Evolutionary conservation across 2,329 filamentous ascomycete genomes (phyloP), one percentile per base, ranked within the genome.

Genomic region (Curvularia spicifera): DNA sequence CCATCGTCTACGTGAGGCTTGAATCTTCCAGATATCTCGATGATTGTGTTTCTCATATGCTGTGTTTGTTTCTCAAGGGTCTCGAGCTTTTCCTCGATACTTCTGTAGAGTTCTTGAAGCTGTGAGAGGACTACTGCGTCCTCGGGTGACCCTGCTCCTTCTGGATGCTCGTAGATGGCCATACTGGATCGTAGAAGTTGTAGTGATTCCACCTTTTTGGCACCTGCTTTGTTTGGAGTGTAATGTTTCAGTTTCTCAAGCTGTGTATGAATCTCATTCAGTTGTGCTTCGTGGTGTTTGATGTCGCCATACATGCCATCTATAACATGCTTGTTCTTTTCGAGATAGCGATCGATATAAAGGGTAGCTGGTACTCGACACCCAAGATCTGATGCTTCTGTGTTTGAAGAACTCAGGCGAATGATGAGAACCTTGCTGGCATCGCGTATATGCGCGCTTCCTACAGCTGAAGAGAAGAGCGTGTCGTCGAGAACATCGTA

Each of bases 311-410:
- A 81, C 56, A 87, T 80, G 8, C 79, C 76, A 43, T 78, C 78
- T 15, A 83, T 79, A 9, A 79, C 67, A 1, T 78, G 77, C 54
- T 80, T 78, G 57, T 83, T 84, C 60, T 79, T 76, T 48, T 83
- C 78, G 45, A 87, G 76, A 69, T 89, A 89, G 45, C 86, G 81
- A 72, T 89, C 87, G 4, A 84, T 80, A 62, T 85, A 87, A 66
- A 86, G 81, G 1, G 79, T 77, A 1, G 80, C 70, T 3, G 85
- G 85, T 18, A 87, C 78, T 5, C 81, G 81, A 43, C 87, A 74
- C 31, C 74, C 73, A 29, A 80, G 67, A 66, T 77, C 55, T 66
- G 63, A 71, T 65, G 73, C 68, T 74, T 77, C 43, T 77, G 63
- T 63, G 69, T 79, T 68, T 1, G 69, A 63, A 3, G 68, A 64